Percentiles rank a stretch among this genome's conserved stretches.
These are phyloP conservation scores for Trametes versicolor DNA, from an alignment of 1,284 basidiomycete species.

Conservation along the genomic window DNA sequence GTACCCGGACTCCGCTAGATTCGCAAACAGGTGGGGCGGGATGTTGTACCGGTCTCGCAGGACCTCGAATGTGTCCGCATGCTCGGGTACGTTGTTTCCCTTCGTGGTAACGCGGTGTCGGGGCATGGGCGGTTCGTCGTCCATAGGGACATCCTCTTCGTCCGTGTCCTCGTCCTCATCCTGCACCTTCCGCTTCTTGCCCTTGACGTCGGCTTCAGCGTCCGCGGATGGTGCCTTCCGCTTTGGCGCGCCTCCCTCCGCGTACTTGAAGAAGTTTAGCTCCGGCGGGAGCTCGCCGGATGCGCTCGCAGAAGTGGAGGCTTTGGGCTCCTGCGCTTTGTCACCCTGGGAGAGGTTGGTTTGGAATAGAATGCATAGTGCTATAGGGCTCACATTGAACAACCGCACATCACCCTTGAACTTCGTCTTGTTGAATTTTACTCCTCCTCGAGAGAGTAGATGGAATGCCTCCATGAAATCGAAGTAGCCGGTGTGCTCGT, in stretches of 20 bases:
- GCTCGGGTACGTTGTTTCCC: conserved; percentile 69
- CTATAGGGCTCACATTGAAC: conserved; percentile 68
- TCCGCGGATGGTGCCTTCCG: conserved; percentile 40
- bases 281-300: conserved; percentile 73
- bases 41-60: conserved; percentile 66
- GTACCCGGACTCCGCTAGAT: conserved; percentile 69
- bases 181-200: conserved; percentile 52
- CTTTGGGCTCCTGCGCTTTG: conserved; percentile 39
- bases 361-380: not conserved
- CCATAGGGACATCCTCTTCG: conserved; percentile 43
- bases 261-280: conserved; percentile 91
- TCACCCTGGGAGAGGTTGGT: conserved; percentile 27
- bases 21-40: conserved; percentile 61
- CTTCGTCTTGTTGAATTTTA: conserved; percentile 60
- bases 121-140: conserved; percentile 45
- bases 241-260: conserved; percentile 62
- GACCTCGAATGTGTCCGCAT: conserved; percentile 66
- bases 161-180: conserved; percentile 38
- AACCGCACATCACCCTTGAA: conserved; percentile 60
- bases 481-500: not conserved
- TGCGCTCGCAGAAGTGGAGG: conserved; percentile 31
- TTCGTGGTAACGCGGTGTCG: conserved; percentile 76
- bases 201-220: conserved; percentile 35
- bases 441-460: conserved; percentile 43
- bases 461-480: conserved; percentile 43